Conservation (phyloP, 2,329 filamentous ascomycete species). For the Dendryphion nanum region DNA sequence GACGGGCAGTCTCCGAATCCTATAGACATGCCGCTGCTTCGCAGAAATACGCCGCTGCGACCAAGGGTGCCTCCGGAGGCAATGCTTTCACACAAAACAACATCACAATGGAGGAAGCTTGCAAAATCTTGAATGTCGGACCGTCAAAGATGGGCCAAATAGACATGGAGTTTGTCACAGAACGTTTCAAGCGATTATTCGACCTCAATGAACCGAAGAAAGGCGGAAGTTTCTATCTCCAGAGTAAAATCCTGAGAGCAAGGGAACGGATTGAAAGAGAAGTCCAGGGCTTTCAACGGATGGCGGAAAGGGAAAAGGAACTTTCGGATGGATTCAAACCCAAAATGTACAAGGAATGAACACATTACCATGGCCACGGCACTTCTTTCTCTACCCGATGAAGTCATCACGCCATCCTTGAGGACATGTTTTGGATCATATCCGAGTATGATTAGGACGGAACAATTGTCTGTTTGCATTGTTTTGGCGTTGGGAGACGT, state of each 20-base stretch:
- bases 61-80: constrained; percentile 59
- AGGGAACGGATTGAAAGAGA: constrained; percentile 91
- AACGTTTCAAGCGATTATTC: constrained; percentile 91
- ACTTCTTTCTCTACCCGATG: too few relatives aligned
- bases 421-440: too few relatives aligned
- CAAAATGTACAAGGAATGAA: constrained; percentile 82
- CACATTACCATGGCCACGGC: too few relatives aligned
- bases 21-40: constrained; percentile 93
- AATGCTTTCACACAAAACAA: constrained; percentile 64
- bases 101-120: constrained; percentile 93
- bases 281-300: constrained; percentile 68
- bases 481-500: too few relatives aligned
- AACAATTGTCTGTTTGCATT: too few relatives aligned
- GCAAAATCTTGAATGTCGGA: constrained; percentile 94
- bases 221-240: constrained; percentile 95
- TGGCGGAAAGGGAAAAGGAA: constrained; percentile 73
- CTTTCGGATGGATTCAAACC: constrained; percentile 86
- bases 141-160: constrained; percentile 76
- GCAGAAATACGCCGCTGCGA: constrained; percentile 74
- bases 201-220: constrained; percentile 93
- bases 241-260: constrained; percentile 92
- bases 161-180: constrained; percentile 75
- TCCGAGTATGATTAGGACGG: too few relatives aligned
- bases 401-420: too few relatives aligned
- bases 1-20: constrained; percentile 88